Percentiles rank a stretch among this genome's conserved stretches.
phyloP scores from a whole-genome alignment of 768 basidiomycete species.

The Cystobasidiopsis lactophilus region DNA sequence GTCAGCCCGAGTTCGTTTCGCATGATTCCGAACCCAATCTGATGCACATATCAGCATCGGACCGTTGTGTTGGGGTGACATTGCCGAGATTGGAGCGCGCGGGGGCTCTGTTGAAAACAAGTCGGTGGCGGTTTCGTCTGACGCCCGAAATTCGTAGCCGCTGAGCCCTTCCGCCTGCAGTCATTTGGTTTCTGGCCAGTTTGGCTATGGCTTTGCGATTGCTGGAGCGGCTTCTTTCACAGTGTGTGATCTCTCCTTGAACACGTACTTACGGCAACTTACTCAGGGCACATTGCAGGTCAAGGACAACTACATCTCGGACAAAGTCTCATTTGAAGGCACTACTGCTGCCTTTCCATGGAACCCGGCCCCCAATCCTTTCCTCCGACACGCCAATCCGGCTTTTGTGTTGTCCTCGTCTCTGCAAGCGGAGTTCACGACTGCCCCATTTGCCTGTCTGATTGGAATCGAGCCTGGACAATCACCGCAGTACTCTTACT shows the following conservation, averaged over 20 bases:
- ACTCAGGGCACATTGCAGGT: conserved; percentile 5
- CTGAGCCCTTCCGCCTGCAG: conserved; percentile 5
- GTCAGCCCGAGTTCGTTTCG: not conserved
- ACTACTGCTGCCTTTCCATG: conserved; percentile 7
- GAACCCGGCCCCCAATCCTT: conserved; percentile 17
- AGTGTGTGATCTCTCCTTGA: not conserved
- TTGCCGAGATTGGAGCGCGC: conserved; percentile 23
- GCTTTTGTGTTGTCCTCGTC: too few species aligned
- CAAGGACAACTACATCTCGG: conserved; percentile 22
- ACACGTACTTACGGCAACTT: too few species aligned
- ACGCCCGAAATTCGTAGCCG: not conserved
- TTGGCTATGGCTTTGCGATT: conserved; percentile 28
- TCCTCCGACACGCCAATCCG: conserved; percentile 14
- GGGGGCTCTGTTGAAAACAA: conserved; percentile 26
- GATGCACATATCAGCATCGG: conserved; percentile 19
- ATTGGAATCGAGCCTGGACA: conserved; percentile 18
- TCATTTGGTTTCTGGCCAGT: conserved; percentile 25
- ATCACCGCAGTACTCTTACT: conserved; percentile 15
- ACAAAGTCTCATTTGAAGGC: conserved; percentile 13
- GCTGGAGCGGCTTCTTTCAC: conserved; percentile 25
- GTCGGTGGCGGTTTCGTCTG: not conserved
- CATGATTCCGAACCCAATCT: too few species aligned
- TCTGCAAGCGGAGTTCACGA: conserved; percentile 17
- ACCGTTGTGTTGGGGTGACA: conserved; percentile 27
- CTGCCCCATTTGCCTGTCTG: conserved; percentile 16